phyloP scores from a whole-genome alignment of 164 flowering plant genomes.

The Vitis riparia region DNA sequence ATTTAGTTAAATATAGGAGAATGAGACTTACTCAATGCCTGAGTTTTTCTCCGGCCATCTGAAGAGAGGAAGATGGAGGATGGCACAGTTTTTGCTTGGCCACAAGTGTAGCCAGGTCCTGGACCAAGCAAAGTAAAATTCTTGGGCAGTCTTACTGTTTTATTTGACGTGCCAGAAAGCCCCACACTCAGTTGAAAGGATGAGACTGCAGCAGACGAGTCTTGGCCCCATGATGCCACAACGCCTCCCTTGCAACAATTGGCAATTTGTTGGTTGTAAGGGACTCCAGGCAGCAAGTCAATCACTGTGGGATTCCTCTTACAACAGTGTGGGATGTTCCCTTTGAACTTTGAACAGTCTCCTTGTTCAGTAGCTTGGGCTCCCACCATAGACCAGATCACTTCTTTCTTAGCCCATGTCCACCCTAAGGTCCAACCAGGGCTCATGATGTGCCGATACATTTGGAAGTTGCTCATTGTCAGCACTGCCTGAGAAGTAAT shows the following conservation, averaged over 20 bases:
- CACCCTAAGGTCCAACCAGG: constrained; percentile 71
- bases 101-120: constrained; percentile 65
- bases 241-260: constrained; percentile 76
- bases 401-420: constrained; percentile 69
- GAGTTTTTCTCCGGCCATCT: constrained; percentile 14
- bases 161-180: constrained; percentile 58
- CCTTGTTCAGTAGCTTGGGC: constrained; percentile 71
- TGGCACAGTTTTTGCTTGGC: constrained; percentile 27
- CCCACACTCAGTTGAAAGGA: constrained; percentile 72
- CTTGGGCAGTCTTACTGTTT: constrained; percentile 61
- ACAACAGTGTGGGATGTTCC: constrained; percentile 63
- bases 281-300: constrained; percentile 64
- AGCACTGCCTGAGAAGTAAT: constrained; percentile 47
- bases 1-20: no score
- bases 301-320: constrained; percentile 50
- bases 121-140: constrained; percentile 68
- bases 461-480: constrained; percentile 67
- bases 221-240: constrained; percentile 57
- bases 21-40: constrained; percentile 15
- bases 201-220: constrained; percentile 51
- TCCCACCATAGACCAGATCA: constrained; percentile 68
- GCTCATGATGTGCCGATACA: constrained; percentile 54
- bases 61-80: constrained; percentile 8
- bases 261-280: constrained; percentile 60
- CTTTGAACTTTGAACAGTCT: constrained; percentile 67